Percentiles rank a stretch among this genome's conserved stretches.
Evolutionary conservation across 2,329 filamentous ascomycete species (phyloP).

Genomic region (Xylariaceae sp.): DNA sequence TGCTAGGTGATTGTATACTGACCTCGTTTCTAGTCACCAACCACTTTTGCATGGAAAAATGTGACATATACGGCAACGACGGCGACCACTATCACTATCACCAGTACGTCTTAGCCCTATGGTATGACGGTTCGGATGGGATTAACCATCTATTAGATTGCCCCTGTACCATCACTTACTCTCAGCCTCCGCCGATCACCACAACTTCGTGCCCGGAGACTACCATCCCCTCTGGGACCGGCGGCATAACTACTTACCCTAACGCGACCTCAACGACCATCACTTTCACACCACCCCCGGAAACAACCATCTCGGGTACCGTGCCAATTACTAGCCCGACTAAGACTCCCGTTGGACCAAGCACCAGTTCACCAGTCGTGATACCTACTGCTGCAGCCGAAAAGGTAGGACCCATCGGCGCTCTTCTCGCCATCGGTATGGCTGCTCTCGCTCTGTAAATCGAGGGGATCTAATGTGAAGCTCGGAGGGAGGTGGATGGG

Average conservation of each 20-base stretch:
- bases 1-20: not conserved
- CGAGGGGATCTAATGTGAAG: conserved; percentile 7
- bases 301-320: conserved; percentile 26
- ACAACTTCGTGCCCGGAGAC: conserved; percentile 26
- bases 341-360: conserved; percentile 35
- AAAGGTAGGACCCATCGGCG: conserved; percentile 40
- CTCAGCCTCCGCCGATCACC: conserved; percentile 36
- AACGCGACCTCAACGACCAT: conserved; percentile 24
- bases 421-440: conserved; percentile 43
- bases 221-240: conserved; percentile 13
- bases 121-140: not conserved
- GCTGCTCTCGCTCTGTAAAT: conserved; percentile 43
- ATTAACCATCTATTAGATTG: conserved; percentile 45
- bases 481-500: not conserved
- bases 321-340: conserved; percentile 18
- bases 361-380: conserved; percentile 28
- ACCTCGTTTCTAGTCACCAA: conserved; percentile 34
- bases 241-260: conserved; percentile 8
- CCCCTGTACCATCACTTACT: conserved; percentile 48
- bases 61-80: conserved; percentile 48
- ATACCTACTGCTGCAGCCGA: conserved; percentile 44
- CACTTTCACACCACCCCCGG: conserved; percentile 28
- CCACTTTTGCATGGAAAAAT: conserved; percentile 44
- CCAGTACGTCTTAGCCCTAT: conserved; percentile 40
- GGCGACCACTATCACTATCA: conserved; percentile 48